These are phyloP conservation scores for Rhinocladiella similis DNA, from an alignment of 2,329 filamentous ascomycete genomes.

Conservation along the genomic window DNA sequence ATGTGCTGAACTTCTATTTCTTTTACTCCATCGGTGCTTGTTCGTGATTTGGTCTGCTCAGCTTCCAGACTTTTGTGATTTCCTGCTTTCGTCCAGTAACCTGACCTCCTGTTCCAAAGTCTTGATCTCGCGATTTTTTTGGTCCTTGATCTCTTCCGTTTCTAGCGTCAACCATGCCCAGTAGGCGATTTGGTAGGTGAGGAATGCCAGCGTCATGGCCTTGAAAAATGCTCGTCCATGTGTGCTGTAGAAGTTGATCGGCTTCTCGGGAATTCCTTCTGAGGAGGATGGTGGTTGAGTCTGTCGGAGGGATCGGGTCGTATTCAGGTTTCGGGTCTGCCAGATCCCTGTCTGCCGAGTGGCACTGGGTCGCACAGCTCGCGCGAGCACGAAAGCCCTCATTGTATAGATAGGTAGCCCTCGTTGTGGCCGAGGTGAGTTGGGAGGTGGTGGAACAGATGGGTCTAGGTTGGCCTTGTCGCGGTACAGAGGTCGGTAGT, in stretches of 20 bases:
- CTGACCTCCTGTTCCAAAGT: slow-evolving; percentile 27
- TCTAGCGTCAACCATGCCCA: slow-evolving; percentile 51
- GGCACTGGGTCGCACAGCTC: background rate
- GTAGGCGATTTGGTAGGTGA: slow-evolving; percentile 51
- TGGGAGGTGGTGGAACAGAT: too few species aligned
- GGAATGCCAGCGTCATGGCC: slow-evolving; percentile 49
- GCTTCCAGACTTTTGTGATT: slow-evolving; percentile 13
- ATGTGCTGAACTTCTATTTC: too few species aligned
- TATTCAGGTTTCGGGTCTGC: background rate
- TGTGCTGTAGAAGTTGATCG: slow-evolving; percentile 27
- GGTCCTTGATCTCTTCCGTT: slow-evolving; percentile 44
- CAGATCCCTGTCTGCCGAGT: background rate
- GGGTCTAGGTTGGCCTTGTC: too few species aligned
- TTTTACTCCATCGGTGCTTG: too few species aligned
- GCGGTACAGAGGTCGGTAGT: too few species aligned
- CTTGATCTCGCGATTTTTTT: slow-evolving; percentile 38
- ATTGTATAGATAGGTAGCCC: background rate
- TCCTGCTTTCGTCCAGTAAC: slow-evolving; percentile 24
- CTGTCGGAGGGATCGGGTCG: slow-evolving; percentile 1
- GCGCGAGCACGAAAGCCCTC: background rate
- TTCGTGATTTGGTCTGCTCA: background rate
- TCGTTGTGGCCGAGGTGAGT: too few species aligned
- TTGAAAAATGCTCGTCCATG: slow-evolving; percentile 46
- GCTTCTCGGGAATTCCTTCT: slow-evolving; percentile 4
- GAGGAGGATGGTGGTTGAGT: background rate